phyloP scores from a whole-genome alignment of 345 rosid genomes.

The Clausena lansium region DNA sequence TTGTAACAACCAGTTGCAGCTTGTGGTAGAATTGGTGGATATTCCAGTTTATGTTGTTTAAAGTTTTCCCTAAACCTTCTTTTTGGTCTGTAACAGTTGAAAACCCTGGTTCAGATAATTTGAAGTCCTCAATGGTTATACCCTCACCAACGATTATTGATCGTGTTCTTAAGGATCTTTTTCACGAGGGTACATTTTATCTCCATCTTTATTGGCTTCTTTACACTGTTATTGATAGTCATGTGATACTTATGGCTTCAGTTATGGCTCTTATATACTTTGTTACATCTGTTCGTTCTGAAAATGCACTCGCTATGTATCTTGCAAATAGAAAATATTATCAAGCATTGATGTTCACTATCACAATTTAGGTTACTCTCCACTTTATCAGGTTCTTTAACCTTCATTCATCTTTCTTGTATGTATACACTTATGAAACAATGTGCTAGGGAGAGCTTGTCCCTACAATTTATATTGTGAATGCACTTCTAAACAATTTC shows the following conservation, averaged over 20 bases:
- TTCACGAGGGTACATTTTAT: slow-evolving; percentile 63
- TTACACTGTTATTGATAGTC: neutral
- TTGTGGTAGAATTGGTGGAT: slow-evolving; percentile 19
- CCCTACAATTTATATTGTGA: neutral
- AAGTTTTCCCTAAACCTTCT: neutral
- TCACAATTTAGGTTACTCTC: neutral
- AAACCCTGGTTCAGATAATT: slow-evolving; percentile 58
- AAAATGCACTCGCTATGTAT: neutral
- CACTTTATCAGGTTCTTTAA: neutral
- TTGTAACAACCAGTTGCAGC: slow-evolving; percentile 2
- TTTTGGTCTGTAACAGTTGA: slow-evolving; percentile 54
- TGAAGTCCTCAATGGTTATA: slow-evolving; percentile 69
- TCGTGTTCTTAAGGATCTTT: slow-evolving; percentile 90
- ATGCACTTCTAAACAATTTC: neutral
- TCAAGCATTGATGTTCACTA: neutral
- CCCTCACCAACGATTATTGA: slow-evolving; percentile 88
- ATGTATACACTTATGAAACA: neutral
- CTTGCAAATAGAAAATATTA: neutral
- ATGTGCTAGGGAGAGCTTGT: neutral
- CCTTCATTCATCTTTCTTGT: neutral
- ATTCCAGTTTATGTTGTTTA: slow-evolving; percentile 5
- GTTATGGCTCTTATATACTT: slow-evolving; percentile 1
- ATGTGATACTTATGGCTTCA: neutral
- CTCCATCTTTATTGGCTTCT: neutral
- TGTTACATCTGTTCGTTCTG: neutral